A percentile compares a stretch with the other conserved stretches of the same genome.
phyloP scores from a whole-genome alignment of 495 filamentous ascomycete genomes.

The Thozetella sp. region DNA sequence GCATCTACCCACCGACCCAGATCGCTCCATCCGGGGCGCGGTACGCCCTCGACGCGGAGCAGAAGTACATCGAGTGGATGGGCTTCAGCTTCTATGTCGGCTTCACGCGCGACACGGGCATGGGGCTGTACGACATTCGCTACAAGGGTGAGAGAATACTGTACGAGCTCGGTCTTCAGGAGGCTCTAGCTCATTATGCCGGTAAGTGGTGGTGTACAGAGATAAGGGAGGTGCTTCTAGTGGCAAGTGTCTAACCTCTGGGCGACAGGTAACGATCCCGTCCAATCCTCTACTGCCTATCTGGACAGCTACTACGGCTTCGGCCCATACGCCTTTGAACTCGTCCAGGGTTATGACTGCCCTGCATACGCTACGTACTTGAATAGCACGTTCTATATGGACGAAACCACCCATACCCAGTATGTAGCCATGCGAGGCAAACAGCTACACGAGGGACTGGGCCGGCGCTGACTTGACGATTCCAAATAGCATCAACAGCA shows the following conservation, averaged over 20 bases:
- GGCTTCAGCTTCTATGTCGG: slow-evolving; percentile 54
- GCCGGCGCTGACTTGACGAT: neutral
- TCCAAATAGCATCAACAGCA: slow-evolving; percentile 30
- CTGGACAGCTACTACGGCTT: slow-evolving; percentile 50
- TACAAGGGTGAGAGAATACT: slow-evolving; percentile 55
- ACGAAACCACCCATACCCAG: slow-evolving; percentile 37
- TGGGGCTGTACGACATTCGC: slow-evolving; percentile 48
- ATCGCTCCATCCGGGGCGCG: slow-evolving; percentile 38
- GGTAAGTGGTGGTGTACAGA: slow-evolving; percentile 21
- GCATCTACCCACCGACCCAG: slow-evolving; percentile 31
- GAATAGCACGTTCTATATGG: slow-evolving; percentile 35
- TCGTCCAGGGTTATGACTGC: slow-evolving; percentile 54
- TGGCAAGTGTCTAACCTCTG: too few relatives aligned
- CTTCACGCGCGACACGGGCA: slow-evolving; percentile 41
- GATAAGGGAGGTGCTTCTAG: too few relatives aligned
- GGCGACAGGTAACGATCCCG: slow-evolving; percentile 45
- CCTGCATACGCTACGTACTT: slow-evolving; percentile 49
- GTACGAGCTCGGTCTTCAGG: slow-evolving; percentile 57
- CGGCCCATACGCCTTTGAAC: slow-evolving; percentile 43
- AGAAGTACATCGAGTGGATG: slow-evolving; percentile 56
- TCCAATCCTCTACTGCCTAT: slow-evolving; percentile 39
- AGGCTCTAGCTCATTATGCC: slow-evolving; percentile 58
- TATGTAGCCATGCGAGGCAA: too few relatives aligned
- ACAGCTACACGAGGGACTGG: too few relatives aligned
- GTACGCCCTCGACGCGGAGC: slow-evolving; percentile 37